These are phyloP conservation scores for Ilex paraguariensis DNA, from an alignment of 305 asterid species.

Conservation along the genomic window DNA sequence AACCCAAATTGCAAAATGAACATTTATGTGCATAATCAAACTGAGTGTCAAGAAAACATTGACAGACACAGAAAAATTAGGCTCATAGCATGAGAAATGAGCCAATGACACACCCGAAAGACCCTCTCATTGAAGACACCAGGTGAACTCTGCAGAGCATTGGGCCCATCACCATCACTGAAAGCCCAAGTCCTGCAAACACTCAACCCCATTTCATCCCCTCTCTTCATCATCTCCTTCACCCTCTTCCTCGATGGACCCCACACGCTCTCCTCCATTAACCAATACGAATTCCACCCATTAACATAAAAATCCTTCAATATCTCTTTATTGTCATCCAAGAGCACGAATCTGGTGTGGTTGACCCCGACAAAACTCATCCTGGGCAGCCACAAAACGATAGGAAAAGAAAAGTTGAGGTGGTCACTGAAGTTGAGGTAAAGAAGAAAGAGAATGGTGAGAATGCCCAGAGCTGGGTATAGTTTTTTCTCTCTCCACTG, in stretches of 20 bases:
- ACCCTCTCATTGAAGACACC: slow-evolving; percentile 40
- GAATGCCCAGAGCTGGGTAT: slow-evolving; percentile 30
- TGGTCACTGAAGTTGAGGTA: slow-evolving; percentile 36
- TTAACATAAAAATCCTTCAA: slow-evolving; percentile 33
- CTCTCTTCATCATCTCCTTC: slow-evolving; percentile 40
- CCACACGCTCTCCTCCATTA: slow-evolving; percentile 45
- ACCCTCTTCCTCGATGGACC: slow-evolving; percentile 37
- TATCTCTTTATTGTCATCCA: slow-evolving; percentile 1
- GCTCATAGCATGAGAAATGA: no score
- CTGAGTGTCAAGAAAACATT: no score
- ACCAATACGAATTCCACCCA: slow-evolving; percentile 70
- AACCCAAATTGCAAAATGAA: no score
- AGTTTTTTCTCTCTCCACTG: slow-evolving; percentile 32
- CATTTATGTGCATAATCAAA: no score
- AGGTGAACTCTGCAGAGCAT: slow-evolving; percentile 41
- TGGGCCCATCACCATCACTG: slow-evolving; percentile 43
- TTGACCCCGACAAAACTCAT: slow-evolving; percentile 50
- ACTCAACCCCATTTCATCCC: slow-evolving; percentile 46
- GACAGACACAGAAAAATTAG: no score
- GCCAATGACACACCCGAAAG: slow-evolving; percentile 30
- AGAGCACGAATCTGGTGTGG: slow-evolving; percentile 45
- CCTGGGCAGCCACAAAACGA: slow-evolving; percentile 28
- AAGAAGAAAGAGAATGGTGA: slow-evolving; percentile 21
- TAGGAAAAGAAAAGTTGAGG: slow-evolving; percentile 24
- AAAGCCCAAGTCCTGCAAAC: slow-evolving; percentile 68